phyloP scores from a whole-genome alignment of 2,329 filamentous ascomycete species.

The Scytalidium lignicola region DNA sequence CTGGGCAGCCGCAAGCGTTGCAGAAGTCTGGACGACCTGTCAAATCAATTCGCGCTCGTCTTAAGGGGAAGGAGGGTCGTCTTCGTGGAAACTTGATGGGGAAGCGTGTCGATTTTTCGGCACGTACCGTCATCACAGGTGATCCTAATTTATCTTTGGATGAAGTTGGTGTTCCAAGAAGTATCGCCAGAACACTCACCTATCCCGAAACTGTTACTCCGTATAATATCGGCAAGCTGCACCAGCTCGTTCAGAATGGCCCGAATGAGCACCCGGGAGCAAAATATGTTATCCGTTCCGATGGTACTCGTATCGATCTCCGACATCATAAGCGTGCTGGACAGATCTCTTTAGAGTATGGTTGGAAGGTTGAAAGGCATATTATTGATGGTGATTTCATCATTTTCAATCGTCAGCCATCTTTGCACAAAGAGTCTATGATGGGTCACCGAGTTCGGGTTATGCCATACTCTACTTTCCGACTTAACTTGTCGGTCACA shows the following conservation, averaged over 20 bases:
- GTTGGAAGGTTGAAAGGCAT: conserved; percentile 98
- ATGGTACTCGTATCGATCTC: conserved; percentile 90
- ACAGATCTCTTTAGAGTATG: conserved; percentile 84
- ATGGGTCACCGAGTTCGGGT: conserved; percentile 98
- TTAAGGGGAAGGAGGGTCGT: conserved; percentile 99
- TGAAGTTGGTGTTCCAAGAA: conserved; percentile 93
- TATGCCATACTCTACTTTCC: conserved; percentile 99
- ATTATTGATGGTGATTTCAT: conserved; percentile 95
- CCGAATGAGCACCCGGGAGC: conserved; percentile 94
- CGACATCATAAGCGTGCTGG: conserved; percentile 86
- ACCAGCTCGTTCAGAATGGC: conserved; percentile 84
- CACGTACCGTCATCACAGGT: conserved; percentile 98
- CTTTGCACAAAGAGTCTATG: conserved; percentile 99
- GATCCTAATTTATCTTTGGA: conserved; percentile 95
- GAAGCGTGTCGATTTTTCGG: conserved; percentile 98
- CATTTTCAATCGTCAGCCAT: conserved; percentile 99
- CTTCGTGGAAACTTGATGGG: conserved; percentile 98
- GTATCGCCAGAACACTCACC: conserved; percentile 86
- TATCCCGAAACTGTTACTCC: conserved; percentile 97
- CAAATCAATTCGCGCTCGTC: conserved; percentile 90
- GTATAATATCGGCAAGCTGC: conserved; percentile 93
- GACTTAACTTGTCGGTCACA: conserved; percentile 93
- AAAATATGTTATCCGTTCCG: conserved; percentile 91
- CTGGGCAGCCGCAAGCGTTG: conserved; percentile 85
- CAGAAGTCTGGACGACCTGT: conserved; percentile 96